phyloP scores from a whole-genome alignment of 352 stramenopile species.

The Globisporangium barbulae region DNA sequence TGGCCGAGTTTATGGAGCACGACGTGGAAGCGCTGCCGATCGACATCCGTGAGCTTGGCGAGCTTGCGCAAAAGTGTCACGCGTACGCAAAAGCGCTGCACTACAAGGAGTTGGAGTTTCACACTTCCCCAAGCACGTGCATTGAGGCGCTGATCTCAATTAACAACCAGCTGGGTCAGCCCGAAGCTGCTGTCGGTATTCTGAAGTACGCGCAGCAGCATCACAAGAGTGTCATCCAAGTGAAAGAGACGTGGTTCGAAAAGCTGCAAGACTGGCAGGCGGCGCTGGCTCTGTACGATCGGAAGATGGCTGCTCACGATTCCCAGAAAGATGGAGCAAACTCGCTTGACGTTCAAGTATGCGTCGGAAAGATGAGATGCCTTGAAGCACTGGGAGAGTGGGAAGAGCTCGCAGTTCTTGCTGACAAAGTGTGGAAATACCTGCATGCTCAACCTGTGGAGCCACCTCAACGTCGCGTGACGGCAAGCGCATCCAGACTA shows the following conservation, averaged over 20 bases:
- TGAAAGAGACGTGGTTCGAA: slow-evolving; percentile 96
- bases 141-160: slow-evolving; percentile 99
- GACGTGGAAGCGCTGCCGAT: slow-evolving; percentile 96
- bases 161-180: slow-evolving; percentile 97
- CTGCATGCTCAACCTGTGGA: slow-evolving; percentile 26
- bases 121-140: slow-evolving; percentile 88
- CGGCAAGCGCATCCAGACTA: slow-evolving; percentile 7
- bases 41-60: slow-evolving; percentile 93
- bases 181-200: slow-evolving; percentile 96
- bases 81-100: slow-evolving; percentile 95
- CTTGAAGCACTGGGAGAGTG: slow-evolving; percentile 96
- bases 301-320: slow-evolving; percentile 55
- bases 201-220: slow-evolving; percentile 91
- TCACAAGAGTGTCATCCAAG: slow-evolving; percentile 79
- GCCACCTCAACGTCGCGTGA: slow-evolving; percentile 5
- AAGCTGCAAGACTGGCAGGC: slow-evolving; percentile 98
- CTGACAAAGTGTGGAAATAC: slow-evolving; percentile 52
- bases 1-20: slow-evolving; percentile 99
- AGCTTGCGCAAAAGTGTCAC: slow-evolving; percentile 95
- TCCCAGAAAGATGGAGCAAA: not conserved
- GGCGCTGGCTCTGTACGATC: slow-evolving; percentile 92
- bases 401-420: slow-evolving; percentile 91
- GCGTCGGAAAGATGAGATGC: slow-evolving; percentile 97
- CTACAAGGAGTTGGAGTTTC: slow-evolving; percentile 98
- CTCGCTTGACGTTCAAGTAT: slow-evolving; percentile 87